Conservation (phyloP, 2,329 filamentous ascomycete species). For the Fusarium tuaranense region DNA sequence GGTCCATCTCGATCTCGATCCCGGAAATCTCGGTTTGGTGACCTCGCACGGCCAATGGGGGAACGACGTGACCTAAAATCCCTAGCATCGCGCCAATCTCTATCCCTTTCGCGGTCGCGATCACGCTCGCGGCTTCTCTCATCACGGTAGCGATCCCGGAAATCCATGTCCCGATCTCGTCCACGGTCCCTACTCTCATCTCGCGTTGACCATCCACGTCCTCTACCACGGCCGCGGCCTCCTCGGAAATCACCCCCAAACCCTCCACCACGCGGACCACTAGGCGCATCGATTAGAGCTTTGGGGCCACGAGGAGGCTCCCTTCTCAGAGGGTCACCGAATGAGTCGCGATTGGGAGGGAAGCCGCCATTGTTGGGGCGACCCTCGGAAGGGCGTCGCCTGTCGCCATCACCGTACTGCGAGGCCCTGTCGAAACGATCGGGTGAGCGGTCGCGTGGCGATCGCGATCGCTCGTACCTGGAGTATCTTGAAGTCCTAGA, state of each 20-base stretch:
- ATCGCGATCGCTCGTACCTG: constrained; percentile 71
- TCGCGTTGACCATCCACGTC: constrained; percentile 65
- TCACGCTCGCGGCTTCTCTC: constrained; percentile 71
- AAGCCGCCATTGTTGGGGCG: constrained; percentile 70
- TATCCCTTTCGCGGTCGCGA: constrained; percentile 65
- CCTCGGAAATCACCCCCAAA: constrained; percentile 74
- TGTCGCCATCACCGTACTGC: constrained; percentile 72
- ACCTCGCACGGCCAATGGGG: constrained; percentile 69
- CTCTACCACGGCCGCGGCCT: constrained; percentile 64
- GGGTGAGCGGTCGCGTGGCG: constrained; percentile 76
- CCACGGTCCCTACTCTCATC: constrained; percentile 72
- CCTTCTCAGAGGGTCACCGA: constrained; percentile 66
- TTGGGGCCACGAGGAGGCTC: constrained; percentile 87
- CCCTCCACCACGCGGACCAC: constrained; percentile 74
- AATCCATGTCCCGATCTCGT: constrained; percentile 71
- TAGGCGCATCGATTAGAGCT: constrained; percentile 77
- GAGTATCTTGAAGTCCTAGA: constrained; percentile 71
- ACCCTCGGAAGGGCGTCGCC: constrained; percentile 74
- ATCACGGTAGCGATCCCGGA: constrained; percentile 69
- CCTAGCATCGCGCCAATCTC: constrained; percentile 56
- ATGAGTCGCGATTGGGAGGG: constrained; percentile 68
- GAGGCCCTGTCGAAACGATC: constrained; percentile 70
- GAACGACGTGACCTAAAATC: constrained; percentile 65
- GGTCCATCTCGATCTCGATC: constrained; percentile 69
- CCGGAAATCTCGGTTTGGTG: constrained; percentile 75